A percentile compares a stretch with the other conserved stretches of the same genome.
Evolutionary conservation across 1,284 basidiomycete genomes (phyloP).

Genomic region (Rhodotorula sp.): DNA sequence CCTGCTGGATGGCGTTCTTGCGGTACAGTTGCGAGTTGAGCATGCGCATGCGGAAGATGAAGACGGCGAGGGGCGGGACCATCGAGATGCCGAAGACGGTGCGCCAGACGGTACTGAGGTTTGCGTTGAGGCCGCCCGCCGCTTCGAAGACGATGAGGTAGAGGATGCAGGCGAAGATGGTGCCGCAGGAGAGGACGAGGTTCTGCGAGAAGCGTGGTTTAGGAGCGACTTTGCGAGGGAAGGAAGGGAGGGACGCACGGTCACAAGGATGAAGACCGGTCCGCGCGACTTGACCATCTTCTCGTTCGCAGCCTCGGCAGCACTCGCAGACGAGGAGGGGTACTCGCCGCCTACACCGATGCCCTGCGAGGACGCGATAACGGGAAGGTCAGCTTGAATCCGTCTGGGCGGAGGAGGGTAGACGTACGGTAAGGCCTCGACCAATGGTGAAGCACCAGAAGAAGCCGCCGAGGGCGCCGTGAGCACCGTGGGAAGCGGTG

Average conservation of each 20-base stretch:
- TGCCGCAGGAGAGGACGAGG: conserved; percentile 56
- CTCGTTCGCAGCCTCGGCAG: conserved; percentile 72
- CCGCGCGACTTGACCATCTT: conserved; percentile 62
- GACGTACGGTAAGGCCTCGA: conserved; percentile 59
- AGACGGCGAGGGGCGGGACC: conserved; percentile 63
- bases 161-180: conserved; percentile 66
- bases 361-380: not conserved
- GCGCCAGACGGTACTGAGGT: conserved; percentile 71
- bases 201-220: conserved; percentile 21
- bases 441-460: conserved; percentile 77
- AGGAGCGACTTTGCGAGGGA: not conserved
- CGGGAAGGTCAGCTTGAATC: not conserved
- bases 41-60: conserved; percentile 71
- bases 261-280: conserved; percentile 62
- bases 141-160: conserved; percentile 71
- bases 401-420: not conserved
- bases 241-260: not conserved
- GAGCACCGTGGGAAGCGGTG: conserved; percentile 66
- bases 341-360: conserved; percentile 66
- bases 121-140: conserved; percentile 58
- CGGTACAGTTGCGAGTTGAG: conserved; percentile 66
- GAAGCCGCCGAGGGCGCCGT: conserved; percentile 58
- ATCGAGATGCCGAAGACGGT: conserved; percentile 71
- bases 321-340: conserved; percentile 66
- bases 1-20: conserved; percentile 63